Evolutionary conservation across 345 rosid genomes (phyloP).

Genomic region (Rhizophora mangle): DNA sequence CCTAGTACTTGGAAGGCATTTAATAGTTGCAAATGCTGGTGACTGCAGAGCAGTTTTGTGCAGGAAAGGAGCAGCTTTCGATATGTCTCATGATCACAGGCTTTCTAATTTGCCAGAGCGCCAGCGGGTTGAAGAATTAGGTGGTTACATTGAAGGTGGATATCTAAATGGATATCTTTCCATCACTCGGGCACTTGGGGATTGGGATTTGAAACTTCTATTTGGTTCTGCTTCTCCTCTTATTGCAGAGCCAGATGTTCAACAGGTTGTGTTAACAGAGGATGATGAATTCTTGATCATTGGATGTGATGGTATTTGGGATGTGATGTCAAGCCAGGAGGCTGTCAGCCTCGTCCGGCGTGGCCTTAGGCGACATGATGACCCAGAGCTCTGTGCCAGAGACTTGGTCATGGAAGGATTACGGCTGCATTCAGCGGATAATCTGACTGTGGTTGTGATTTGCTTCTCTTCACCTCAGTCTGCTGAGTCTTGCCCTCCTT

Average conservation of each 20-base stretch:
- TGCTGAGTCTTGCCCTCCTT: slow-evolving; percentile 45
- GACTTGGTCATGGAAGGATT: slow-evolving; percentile 59
- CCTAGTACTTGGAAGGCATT: slow-evolving; percentile 62
- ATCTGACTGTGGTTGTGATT: slow-evolving; percentile 50
- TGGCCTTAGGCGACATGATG: slow-evolving; percentile 51
- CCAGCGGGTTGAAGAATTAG: slow-evolving; percentile 61
- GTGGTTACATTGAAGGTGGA: slow-evolving; percentile 45
- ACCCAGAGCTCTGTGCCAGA: slow-evolving; percentile 56
- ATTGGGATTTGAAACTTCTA: slow-evolving; percentile 76
- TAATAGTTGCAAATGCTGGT: slow-evolving; percentile 79
- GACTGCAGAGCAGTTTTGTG: slow-evolving; percentile 92
- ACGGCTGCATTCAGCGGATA: slow-evolving; percentile 48
- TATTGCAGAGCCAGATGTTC: slow-evolving; percentile 81
- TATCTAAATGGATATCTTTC: slow-evolving; percentile 65
- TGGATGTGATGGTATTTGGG: slow-evolving; percentile 92
- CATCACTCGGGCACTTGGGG: slow-evolving; percentile 86
- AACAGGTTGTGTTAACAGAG: slow-evolving; percentile 48
- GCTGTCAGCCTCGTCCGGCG: slow-evolving; percentile 75
- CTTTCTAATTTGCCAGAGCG: slow-evolving; percentile 61
- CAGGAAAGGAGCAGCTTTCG: slow-evolving; percentile 65
- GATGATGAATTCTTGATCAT: slow-evolving; percentile 83
- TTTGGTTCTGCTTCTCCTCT: slow-evolving; percentile 61
- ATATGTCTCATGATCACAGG: slow-evolving; percentile 82
- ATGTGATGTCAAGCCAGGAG: slow-evolving; percentile 67
- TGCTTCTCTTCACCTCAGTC: slow-evolving; percentile 38